Evolutionary conservation across 2,329 filamentous ascomycete genomes (phyloP), one percentile per base, ranked within the genome.

Genomic region (Xylariaceae sp.): DNA sequence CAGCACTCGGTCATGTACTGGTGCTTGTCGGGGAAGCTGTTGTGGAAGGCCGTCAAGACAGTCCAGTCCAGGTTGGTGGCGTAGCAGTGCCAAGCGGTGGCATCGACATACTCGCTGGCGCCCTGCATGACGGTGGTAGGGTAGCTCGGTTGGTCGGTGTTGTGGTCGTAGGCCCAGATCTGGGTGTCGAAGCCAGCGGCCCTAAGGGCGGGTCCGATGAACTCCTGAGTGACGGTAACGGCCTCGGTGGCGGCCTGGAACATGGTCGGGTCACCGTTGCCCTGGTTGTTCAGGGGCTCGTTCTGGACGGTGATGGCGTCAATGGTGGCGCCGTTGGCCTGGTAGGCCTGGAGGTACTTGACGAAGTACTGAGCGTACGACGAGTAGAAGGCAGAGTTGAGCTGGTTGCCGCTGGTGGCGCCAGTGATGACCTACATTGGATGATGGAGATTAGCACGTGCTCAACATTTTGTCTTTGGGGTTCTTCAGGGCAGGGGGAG

Each of bases 1-100:
- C 72, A 76, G 65, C 76, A 78, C 62, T 78, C 75, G 9, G 75
- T 77, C 75, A 77, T 76, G 66, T 75, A 76, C 60, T 78, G 74
- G 27, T 68, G 66, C 5, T 67, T 70, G 47, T 59, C 54, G 0
- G 74, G 73, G 62, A 73, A 72, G 29, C 61, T 58, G 53, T 70
- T 65, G 60, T 76, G 71, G 62, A 77, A 76, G 57, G 62, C 60
- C 4, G 67, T 70, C 19, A 75, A 61, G 4, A 71, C 68, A 29
- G 55, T 57, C 73, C 73, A 74, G 61, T 72, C 59, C 34, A 67
- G 62, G 57, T 66, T 60, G 19, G 58, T 53, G 12, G 72, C 69
- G 56, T 75, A 74, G 65, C 72, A 75, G 61, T 75, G 73, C 73
- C 73, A 74, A 0, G 72, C 73, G 1, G 71, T 66, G 1, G 67